phyloP scores from a whole-genome alignment of 495 filamentous ascomycete genomes.

The Penicillium diatomitis region DNA sequence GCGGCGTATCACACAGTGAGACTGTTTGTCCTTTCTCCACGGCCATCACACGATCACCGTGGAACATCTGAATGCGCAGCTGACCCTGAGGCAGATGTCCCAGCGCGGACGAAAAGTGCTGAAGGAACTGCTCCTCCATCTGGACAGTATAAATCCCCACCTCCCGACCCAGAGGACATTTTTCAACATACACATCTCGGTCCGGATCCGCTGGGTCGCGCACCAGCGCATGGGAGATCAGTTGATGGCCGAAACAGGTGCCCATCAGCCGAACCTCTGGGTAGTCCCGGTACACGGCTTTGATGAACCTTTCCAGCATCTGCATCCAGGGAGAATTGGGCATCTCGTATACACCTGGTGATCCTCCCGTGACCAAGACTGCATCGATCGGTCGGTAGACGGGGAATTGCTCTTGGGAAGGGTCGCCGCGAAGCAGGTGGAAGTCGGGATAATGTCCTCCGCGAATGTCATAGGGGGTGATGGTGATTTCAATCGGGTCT shows the following conservation, averaged over 20 bases:
- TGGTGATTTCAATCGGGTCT: conserved; percentile 15
- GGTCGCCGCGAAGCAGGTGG: conserved; percentile 12
- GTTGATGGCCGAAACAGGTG: conserved; percentile 34
- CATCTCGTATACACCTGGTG: conserved; percentile 23
- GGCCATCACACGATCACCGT: conserved; percentile 28
- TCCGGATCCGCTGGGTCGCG: conserved; percentile 10
- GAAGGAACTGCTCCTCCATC: conserved; percentile 17
- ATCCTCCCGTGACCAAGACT: conserved; percentile 26
- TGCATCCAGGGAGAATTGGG: conserved; percentile 23
- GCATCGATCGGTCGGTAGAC: conserved; percentile 20
- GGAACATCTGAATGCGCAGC: conserved; percentile 29
- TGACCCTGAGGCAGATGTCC: conserved; percentile 8
- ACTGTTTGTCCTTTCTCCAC: conserved; percentile 14
- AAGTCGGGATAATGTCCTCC: conserved; percentile 23
- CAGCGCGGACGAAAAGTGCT: conserved; percentile 11
- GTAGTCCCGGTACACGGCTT: conserved; percentile 23
- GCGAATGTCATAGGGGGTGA: conserved; percentile 25
- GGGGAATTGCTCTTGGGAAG: conserved; percentile 1
- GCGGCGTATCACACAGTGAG: conserved; percentile 13
- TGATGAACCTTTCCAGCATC: conserved; percentile 17
- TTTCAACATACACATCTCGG: conserved; percentile 20
- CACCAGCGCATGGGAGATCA: conserved; percentile 28
- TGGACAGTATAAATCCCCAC: conserved; percentile 23
- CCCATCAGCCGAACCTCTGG: conserved; percentile 31
- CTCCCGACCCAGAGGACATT: conserved; percentile 24